Base-by-base conservation (phyloP, 257 asterid species). In the Thymus quinquecostatus region DNA sequence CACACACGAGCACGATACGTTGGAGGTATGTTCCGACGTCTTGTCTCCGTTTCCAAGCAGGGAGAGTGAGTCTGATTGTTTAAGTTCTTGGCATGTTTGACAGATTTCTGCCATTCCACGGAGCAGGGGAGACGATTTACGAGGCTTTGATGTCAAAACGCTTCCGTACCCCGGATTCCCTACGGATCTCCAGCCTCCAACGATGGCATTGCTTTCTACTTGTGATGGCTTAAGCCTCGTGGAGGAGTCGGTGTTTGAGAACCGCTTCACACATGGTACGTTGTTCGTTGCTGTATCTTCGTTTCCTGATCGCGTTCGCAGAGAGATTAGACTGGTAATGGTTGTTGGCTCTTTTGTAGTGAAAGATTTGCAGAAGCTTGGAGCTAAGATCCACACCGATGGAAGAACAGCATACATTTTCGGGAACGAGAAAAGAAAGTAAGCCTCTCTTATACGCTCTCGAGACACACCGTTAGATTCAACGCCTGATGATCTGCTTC, bases 161-260 rank as follows among this genome's bases (percentile, higher is more conserved):
- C 74, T n/a, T 34, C 86, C 86, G 33, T 81, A 67, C 58, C 89
- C 85, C 3, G 85, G 81, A 75, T 84, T 84, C 79, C 83, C 86
- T 1, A 84, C 86, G 5, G 86, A 84, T 75, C 85, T 84, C 74
- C 89, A 82, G 55, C 83, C 79, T n/a, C 82, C 53, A 38, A 69
- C 81, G 6, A 74, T 79, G 81, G 86, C 86, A 29, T 69, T 84
- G 38, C 78, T 79, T 1, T 64, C 86, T 1, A 82, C 85, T 1
- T 84, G 86, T 66, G 72, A 62, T 36, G 85, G 83, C 9, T 53
- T 51, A 21, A 82, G 85, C 76, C 5, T 69, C 2, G 64, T 84
- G 50, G 78, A 77, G 62, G 86, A 84, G 64, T 59, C 85, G 5
- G 85, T 84, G 54, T 79, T 79, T 63, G 89, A 82, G 48, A 82